Percentiles rank a stretch among this genome's conserved stretches.
Evolutionary conservation across 208 protist species (phyloP).

Genomic region (Jaenimonas drosophilae): DNA sequence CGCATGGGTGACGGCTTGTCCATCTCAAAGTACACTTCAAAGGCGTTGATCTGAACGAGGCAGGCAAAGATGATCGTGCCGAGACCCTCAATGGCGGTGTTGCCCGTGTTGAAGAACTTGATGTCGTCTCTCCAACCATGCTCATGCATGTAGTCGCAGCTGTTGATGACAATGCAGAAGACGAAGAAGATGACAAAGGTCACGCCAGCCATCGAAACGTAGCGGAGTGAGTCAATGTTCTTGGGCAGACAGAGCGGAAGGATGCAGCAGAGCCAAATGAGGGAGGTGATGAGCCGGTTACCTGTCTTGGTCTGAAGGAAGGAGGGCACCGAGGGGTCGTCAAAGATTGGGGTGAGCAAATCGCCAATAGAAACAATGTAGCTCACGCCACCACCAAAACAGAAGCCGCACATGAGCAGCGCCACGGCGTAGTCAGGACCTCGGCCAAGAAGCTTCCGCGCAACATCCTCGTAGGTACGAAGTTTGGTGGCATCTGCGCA

Average conservation of each 20-base stretch:
- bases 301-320: conserved; percentile 14
- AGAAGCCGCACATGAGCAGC: conserved; percentile 22
- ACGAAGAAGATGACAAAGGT: conserved; percentile 19
- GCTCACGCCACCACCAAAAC: conserved; percentile 28
- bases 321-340: conserved; percentile 5
- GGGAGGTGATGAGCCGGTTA: conserved; percentile 24
- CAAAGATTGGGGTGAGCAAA: conserved; percentile 27
- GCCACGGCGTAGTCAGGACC: conserved; percentile 15
- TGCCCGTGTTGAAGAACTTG: conserved; percentile 18
- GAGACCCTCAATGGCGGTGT: conserved; percentile 12
- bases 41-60: conserved; percentile 22
- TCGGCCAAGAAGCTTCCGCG: conserved; percentile 12
- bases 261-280: conserved; percentile 48
- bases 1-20: conserved; percentile 14
- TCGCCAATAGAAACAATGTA: conserved; percentile 50
- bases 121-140: conserved; percentile 29
- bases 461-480: conserved; percentile 6
- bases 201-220: conserved; percentile 33
- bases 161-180: conserved; percentile 28
- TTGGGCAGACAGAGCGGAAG: conserved; percentile 49
- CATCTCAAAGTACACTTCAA: conserved; percentile 30
- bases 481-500: neutral
- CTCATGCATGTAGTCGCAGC: neutral
- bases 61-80: conserved; percentile 21
- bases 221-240: conserved; percentile 54